Conservation (phyloP, 139 green algal genomes). For the Coccomyxa sp. region DNA sequence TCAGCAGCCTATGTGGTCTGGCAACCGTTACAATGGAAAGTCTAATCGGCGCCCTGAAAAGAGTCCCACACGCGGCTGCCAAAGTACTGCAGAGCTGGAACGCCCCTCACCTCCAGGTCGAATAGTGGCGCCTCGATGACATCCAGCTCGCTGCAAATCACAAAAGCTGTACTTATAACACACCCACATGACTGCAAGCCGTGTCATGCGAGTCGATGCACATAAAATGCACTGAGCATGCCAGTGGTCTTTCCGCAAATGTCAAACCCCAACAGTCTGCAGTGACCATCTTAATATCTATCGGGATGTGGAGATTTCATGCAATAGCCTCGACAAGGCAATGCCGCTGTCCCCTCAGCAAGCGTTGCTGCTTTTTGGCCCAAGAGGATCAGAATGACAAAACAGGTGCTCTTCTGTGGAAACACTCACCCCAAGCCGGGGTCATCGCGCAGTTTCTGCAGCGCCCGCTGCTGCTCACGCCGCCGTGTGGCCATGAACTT, state of each 20-base stretch:
- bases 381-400: too few relatives aligned
- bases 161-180: not conserved
- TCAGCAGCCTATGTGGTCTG: too few relatives aligned
- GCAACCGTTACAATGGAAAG: too few relatives aligned
- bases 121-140: slow-evolving; percentile 84
- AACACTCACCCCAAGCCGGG: slow-evolving; percentile 36
- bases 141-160: slow-evolving; percentile 50
- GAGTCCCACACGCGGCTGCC: slow-evolving; percentile 75
- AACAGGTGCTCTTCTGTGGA: not conserved
- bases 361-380: too few relatives aligned
- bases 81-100: slow-evolving; percentile 94
- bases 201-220: not conserved
- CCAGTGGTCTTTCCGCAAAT: not conserved
- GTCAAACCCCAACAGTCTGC: not conserved
- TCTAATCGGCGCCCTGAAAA: not conserved
- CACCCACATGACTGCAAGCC: not conserved
- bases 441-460: slow-evolving; percentile 72
- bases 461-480: slow-evolving; percentile 79
- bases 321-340: not conserved
- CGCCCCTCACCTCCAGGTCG: slow-evolving; percentile 91
- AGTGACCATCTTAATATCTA: not conserved
- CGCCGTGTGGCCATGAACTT: slow-evolving; percentile 62
- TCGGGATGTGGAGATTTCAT: not conserved
- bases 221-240: not conserved
- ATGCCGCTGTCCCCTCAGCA: not conserved